Evolutionary conservation across 2,329 filamentous ascomycete genomes (phyloP).

Genomic region (Penicillium sp.): DNA sequence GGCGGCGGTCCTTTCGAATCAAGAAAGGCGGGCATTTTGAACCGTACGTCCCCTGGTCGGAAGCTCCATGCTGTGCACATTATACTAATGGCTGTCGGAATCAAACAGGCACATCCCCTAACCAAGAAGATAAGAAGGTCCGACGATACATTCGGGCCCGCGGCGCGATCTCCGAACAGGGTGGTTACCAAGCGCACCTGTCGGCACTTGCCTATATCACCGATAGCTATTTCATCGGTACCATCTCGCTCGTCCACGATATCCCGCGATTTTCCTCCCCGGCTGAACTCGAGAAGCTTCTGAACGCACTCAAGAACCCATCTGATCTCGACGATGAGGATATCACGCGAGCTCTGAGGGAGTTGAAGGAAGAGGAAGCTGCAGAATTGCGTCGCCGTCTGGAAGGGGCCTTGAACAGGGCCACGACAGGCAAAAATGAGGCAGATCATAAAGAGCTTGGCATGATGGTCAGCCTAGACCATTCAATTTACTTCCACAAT

Average conservation of each 20-base stretch:
- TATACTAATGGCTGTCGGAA: conserved; percentile 1
- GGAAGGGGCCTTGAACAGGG: conserved; percentile 34
- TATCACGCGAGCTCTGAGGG: conserved; percentile 40
- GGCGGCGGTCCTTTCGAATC: conserved; percentile 57
- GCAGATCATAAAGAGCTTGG: conserved; percentile 40
- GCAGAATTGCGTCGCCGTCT: conserved; percentile 38
- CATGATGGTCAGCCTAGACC: conserved; percentile 53
- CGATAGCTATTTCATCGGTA: conserved; percentile 91
- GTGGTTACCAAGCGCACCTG: conserved; percentile 77
- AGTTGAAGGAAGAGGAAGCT: conserved; percentile 44
- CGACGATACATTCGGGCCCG: conserved; percentile 52
- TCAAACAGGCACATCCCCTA: conserved; percentile 42
- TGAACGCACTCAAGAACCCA: conserved; percentile 44
- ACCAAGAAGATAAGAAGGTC: conserved; percentile 65
- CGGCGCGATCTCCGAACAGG: conserved; percentile 69
- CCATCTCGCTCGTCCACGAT: conserved; percentile 74
- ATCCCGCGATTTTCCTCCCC: conserved; percentile 70
- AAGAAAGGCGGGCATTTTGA: conserved; percentile 56
- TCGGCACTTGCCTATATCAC: conserved; percentile 89
- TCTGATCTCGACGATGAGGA: conserved; percentile 44
- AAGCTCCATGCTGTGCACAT: too few species aligned
- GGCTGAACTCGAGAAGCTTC: conserved; percentile 39
- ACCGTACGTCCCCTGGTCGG: conserved; percentile 40
- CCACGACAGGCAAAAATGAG: conserved; percentile 22
- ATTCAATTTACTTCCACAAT: conserved; percentile 53